These are phyloP conservation scores for Aspergillus brunneoviolaceus DNA, from an alignment of 2,329 filamentous ascomycete species.

Conservation along the genomic window DNA sequence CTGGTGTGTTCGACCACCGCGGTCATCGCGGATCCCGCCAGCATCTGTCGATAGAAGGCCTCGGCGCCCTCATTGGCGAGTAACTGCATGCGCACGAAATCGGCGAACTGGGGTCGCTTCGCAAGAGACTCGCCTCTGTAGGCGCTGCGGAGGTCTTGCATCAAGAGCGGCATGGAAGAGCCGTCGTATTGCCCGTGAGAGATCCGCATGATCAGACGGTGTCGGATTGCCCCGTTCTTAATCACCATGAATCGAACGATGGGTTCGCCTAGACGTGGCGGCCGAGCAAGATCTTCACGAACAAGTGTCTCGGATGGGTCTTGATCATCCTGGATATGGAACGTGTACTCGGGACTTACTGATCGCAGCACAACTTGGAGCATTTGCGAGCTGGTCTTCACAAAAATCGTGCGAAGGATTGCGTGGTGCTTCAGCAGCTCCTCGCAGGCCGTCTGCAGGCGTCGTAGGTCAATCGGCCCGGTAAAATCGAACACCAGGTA, in stretches of 20 bases:
- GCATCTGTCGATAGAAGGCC: conserved; percentile 11
- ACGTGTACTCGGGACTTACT: background rate
- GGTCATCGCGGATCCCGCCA: conserved; percentile 13
- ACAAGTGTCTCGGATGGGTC: conserved; percentile 8
- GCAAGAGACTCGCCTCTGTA: conserved; percentile 12
- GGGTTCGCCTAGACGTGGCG: conserved; percentile 8
- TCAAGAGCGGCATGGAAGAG: conserved; percentile 13
- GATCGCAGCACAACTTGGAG: conserved; percentile 40
- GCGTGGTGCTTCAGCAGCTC: conserved; percentile 29
- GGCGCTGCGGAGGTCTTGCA: conserved; percentile 9
- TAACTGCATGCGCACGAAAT: conserved; percentile 15
- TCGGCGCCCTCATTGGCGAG: conserved; percentile 2
- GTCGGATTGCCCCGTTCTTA: conserved; percentile 17
- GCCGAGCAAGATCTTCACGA: conserved; percentile 8
- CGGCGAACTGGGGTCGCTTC: conserved; percentile 9
- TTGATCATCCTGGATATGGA: conserved; percentile 9
- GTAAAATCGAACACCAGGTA: conserved; percentile 18
- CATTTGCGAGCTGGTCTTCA: conserved; percentile 46
- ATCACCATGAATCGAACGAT: conserved; percentile 24
- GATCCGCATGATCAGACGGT: conserved; percentile 29
- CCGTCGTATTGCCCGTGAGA: conserved; percentile 37
- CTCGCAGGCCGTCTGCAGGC: conserved; percentile 16
- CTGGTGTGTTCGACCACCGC: conserved; percentile 11
- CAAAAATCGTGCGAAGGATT: conserved; percentile 57
- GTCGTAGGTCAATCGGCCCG: conserved; percentile 16